Evolutionary conservation across 768 basidiomycete genomes (phyloP).

Genomic region (Pleurotus pulmonarius): DNA sequence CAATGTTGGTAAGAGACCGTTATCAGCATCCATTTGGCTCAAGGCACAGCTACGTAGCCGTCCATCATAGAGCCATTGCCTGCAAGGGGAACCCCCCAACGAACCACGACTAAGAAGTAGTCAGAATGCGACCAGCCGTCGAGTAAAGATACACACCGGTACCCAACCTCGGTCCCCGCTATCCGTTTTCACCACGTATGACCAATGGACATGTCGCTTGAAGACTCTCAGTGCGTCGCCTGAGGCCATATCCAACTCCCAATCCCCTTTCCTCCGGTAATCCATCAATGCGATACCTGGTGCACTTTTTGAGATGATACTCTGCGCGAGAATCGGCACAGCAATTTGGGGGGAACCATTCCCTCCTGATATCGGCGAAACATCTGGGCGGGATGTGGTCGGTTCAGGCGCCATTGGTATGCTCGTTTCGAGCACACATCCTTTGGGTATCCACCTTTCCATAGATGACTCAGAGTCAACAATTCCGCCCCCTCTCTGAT

Average conservation of each 20-base stretch:
- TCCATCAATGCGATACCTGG: conserved; percentile 96
- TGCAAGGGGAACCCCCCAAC: conserved; percentile 65
- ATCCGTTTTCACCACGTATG: conserved; percentile 91
- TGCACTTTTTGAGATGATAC: conserved; percentile 94
- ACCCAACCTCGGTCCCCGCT: conserved; percentile 97
- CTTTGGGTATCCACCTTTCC: conserved; percentile 98
- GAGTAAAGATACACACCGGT: conserved; percentile 49
- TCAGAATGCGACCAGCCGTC: neutral
- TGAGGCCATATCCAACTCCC: conserved; percentile 85
- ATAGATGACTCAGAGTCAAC: conserved; percentile 74
- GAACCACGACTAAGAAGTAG: conserved; percentile 72
- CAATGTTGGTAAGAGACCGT: too few relatives aligned
- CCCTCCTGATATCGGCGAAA: conserved; percentile 18
- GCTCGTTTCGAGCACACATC: conserved; percentile 90
- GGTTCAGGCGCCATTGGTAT: conserved; percentile 88
- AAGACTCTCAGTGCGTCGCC: conserved; percentile 90
- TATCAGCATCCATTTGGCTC: too few relatives aligned
- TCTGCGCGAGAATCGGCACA: conserved; percentile 82
- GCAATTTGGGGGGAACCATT: conserved; percentile 30
- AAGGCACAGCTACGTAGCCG: too few relatives aligned
- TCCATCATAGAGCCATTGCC: conserved; percentile 21
- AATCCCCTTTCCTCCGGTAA: conserved; percentile 89
- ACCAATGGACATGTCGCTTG: conserved; percentile 98
- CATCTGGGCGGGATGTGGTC: conserved; percentile 45
- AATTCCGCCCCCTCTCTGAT: conserved; percentile 81